Evolutionary conservation across 176 grass and related monocot genomes (phyloP), one percentile per base, ranked within the genome.

Genomic region (Cymbopogon citratus): DNA sequence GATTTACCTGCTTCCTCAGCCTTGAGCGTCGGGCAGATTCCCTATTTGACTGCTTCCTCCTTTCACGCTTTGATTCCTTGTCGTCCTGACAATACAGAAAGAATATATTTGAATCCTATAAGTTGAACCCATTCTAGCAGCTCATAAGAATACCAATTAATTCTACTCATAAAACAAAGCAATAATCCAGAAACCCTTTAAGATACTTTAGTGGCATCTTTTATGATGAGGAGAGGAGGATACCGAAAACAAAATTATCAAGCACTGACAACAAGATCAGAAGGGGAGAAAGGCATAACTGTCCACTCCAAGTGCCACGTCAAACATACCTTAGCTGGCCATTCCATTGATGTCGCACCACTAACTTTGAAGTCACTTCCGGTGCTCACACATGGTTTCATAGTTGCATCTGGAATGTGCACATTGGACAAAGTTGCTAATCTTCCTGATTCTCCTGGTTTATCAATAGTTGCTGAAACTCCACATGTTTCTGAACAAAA

Each of bases 11-110:
- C 65, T 97, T 97, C 84, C 92, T 85, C 67, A 97, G 60, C 80
- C 94, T 94, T 82, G 94, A 97, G 44, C 94, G 83, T 60, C 92
- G 82, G 45, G 94, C 94, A 31, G 94, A 97, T 24, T 94, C 94
- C 77, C 93, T 80, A 63, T 95, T 95, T 29, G 93, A 95, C 79
- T 92, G 93, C 72, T 95, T 95, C 75, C 90, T 88, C 56, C 76
- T 82, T 66, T 97, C 91, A 51, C 81, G 85, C 73, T 92, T 94
- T 34, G 89, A 71, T 80, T 88, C 91, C 68, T 75, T 88, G 36
- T 92, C 90, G 63, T 92, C 94, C 91, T 97, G 81, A 6, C 1
- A 64, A 90, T 72, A 80, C 48, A 85, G 31, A 2, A 74, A 80
- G 5, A 59, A 71, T 24, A 44, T 23, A 72, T 16, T 39, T 71